These are phyloP conservation scores for Collybia nuda DNA, from an alignment of 768 basidiomycete genomes.

Conservation along the genomic window DNA sequence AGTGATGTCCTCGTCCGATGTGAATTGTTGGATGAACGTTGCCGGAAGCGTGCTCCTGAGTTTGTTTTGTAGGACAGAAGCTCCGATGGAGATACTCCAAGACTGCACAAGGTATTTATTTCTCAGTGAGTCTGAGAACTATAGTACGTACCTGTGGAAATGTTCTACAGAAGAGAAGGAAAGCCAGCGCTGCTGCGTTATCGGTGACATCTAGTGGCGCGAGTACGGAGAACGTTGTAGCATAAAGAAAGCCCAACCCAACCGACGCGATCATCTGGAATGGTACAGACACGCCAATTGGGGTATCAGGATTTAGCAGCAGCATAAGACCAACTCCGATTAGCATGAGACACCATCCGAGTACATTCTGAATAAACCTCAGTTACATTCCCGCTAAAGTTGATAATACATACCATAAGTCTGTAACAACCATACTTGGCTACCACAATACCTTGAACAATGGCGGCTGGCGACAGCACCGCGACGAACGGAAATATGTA, in stretches of 20 bases:
- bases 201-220: conserved; percentile 39
- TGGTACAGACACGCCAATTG: conserved; percentile 12
- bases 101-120: conserved; percentile 22
- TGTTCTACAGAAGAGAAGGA: conserved; percentile 35
- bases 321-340: conserved; percentile 35
- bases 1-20: conserved; percentile 36
- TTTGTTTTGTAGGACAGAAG: conserved; percentile 50
- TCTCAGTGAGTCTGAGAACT: not conserved
- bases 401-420: conserved; percentile 19
- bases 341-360: conserved; percentile 24
- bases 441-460: conserved; percentile 30
- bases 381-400: conserved; percentile 1
- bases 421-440: conserved; percentile 21
- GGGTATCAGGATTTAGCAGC: conserved; percentile 21
- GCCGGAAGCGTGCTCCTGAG: conserved; percentile 39
- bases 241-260: conserved; percentile 10
- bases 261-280: conserved; percentile 8
- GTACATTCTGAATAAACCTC: conserved; percentile 1
- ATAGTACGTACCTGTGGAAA: conserved; percentile 30
- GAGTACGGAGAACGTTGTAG: conserved; percentile 42
- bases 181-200: conserved; percentile 44
- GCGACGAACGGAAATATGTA: conserved; percentile 30
- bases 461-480: conserved; percentile 33
- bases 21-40: conserved; percentile 30
- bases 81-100: conserved; percentile 53